A percentile compares a stretch with the other conserved stretches of the same genome.
Evolutionary conservation across 495 filamentous ascomycete genomes (phyloP).

Genomic region (Talaromyces wortmannii): DNA sequence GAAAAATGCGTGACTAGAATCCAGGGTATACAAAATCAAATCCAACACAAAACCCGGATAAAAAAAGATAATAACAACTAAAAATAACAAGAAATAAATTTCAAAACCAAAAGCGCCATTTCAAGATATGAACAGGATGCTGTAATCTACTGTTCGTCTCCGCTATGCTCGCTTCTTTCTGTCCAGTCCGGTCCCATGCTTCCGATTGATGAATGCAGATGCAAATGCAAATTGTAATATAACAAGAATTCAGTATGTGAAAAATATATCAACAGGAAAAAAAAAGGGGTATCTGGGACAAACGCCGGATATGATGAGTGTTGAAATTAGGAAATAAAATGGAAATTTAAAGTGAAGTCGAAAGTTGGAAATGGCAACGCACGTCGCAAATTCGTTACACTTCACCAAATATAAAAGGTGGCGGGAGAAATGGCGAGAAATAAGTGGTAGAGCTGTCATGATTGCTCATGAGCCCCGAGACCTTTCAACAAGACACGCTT

Average conservation of each 20-base stretch:
- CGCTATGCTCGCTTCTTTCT: neutral
- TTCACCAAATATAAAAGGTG: neutral
- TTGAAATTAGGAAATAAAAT: neutral
- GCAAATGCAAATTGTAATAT: neutral
- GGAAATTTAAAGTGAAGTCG: neutral
- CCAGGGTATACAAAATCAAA: neutral
- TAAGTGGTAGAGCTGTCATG: neutral
- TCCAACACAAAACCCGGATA: neutral
- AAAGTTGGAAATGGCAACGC: neutral
- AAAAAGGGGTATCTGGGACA: neutral
- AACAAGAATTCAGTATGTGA: neutral
- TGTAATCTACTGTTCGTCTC: neutral
- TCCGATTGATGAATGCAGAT: neutral
- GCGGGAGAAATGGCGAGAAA: neutral
- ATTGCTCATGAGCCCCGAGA: conserved; percentile 14
- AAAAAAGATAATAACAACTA: neutral
- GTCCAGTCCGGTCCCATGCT: neutral
- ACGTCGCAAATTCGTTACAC: neutral
- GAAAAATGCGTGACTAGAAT: no score
- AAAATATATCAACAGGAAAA: neutral
- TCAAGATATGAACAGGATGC: neutral
- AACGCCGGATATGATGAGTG: neutral
- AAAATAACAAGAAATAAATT: neutral
- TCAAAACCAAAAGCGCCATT: neutral
- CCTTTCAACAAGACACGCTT: conserved; percentile 30